Evolutionary conservation across 768 basidiomycete genomes (phyloP), one percentile per base, ranked within the genome.

Genomic region (Mycena galericulata): DNA sequence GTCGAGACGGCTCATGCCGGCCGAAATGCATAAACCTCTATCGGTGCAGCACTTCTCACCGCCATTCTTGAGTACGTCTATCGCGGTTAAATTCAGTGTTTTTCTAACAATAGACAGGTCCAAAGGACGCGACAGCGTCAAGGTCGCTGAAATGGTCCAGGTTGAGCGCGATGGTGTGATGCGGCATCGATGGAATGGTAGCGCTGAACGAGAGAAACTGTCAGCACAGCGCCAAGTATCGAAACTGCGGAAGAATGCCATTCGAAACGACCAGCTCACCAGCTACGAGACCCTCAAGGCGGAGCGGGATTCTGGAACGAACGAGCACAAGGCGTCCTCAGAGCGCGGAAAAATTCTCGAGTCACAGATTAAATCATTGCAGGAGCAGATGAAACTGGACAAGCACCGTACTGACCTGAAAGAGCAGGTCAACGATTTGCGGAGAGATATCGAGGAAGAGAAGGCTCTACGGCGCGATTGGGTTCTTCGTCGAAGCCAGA

Each of bases 1-100:
- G 72, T 43, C 14, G 75, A 74, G 46, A 56, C 46, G 7, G 64
- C 62, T 0, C 73, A 74, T 34, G 67, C 73, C 0, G 60, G 20
- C 2, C 64, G 66, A 7, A 72, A 76, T 43, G 45, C 59, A 4
- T 64, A 67, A 2, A 74, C 70, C 7, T 59, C 46, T 20, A 73
- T 67, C 54, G 36, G 58, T 22, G 36, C 38, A 20, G 54, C 41
- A 36, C 60, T 73, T 24, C 69, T 69, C 36, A 49, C 54, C 46
- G 72, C 72, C 5, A 65, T 65, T 41, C 55, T 65, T 18, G 10
- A 61, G 59, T 61, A 20, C 6, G 22, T 26, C 38, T 24, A 32
- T 12, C 22, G 4, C 7, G 10, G 17, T 29, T 41, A 18, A 26
- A 8, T 3, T 41, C 38, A 26, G 20, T 32, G 5, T 18, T 4